Evolutionary conservation across 768 basidiomycete species (phyloP).

Genomic region (Piloderma croceum): DNA sequence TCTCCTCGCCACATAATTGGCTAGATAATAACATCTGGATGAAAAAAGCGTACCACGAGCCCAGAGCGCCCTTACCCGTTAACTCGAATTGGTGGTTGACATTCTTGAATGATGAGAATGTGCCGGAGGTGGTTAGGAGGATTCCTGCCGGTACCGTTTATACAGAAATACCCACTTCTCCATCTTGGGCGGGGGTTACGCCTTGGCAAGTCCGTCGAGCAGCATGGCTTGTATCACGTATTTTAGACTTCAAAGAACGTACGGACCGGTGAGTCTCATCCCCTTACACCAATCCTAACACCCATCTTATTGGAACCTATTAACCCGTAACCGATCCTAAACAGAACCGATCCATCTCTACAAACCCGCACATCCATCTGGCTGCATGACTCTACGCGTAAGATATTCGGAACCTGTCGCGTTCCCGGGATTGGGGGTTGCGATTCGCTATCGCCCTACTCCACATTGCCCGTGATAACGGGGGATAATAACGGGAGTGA

Average conservation of each 20-base stretch:
- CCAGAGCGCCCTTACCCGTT: conserved; percentile 77
- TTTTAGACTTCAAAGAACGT: conserved; percentile 67
- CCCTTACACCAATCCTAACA: too few species aligned
- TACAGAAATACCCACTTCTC: conserved; percentile 5
- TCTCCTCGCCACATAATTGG: conserved; percentile 89
- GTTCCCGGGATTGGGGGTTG: conserved; percentile 62
- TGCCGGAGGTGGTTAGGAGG: too few species aligned
- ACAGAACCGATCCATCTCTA: not conserved
- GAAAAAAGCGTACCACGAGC: conserved; percentile 82
- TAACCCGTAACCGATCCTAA: too few species aligned
- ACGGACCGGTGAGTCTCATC: conserved; percentile 2
- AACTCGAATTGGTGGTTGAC: conserved; percentile 98
- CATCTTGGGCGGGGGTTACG: conserved; percentile 39
- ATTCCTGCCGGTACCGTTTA: too few species aligned
- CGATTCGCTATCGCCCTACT: conserved; percentile 55
- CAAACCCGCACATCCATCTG: conserved; percentile 43
- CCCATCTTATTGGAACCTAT: too few species aligned
- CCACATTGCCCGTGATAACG: too few species aligned
- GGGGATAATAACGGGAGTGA: too few species aligned
- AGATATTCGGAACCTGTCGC: conserved; percentile 73
- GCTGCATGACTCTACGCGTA: conserved; percentile 52
- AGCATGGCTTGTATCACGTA: conserved; percentile 71
- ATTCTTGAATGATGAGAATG: conserved; percentile 64
- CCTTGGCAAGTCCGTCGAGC: conserved; percentile 84
- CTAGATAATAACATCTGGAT: conserved; percentile 92